Evolutionary conservation across 140 eudicot species (phyloP), one percentile per base, ranked within the genome.

Genomic region (Stevia rebaudiana): DNA sequence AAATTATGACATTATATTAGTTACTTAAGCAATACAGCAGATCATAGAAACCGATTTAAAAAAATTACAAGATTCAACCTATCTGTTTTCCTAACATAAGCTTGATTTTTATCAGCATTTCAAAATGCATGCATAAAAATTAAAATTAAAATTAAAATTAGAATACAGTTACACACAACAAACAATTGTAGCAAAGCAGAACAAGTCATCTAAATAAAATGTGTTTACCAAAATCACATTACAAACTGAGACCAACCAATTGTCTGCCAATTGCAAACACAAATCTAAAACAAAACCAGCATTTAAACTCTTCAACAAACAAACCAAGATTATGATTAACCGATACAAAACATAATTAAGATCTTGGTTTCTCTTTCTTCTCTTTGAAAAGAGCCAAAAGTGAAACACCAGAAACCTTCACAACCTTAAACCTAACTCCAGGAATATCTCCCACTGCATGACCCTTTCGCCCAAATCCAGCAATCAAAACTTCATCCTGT

Each of bases 381-480:
- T 74, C 79, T 51, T 74, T 74, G 63, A 74, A 74, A 4, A 74
- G 68, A 35, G 95, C 95, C 72, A 87, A 71, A 0, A 90, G 95
- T 23, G 95, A 90, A 39, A 90, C 97, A 64, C 97, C 97, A 13
- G 97, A 88, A 6, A 90, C 97, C 94, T 90, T 90, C 73, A 90
- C 97, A 47, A 90, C 97, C 94, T 90, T 90, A 62, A 90, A 90
- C 75, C 97, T 81, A 28, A 90, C 95, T 33, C 97, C 97, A 17
- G 97, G 97, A 87, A 87, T 90, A 87, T 90, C 97, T 86, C 97
- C 97, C 42, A 90, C 97, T 0, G 97, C 97, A 39, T 90, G 97
- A 33, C 97, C 95, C 75, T 84, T 90, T 18, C 97, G 94, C 11
- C 97, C 97, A 56, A 90, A 87, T 77, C 97, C 97, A 36, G 97